Evolutionary conservation across 352 stramenopile species (phyloP).

Genomic region (Globisporangium cystogenes): DNA sequence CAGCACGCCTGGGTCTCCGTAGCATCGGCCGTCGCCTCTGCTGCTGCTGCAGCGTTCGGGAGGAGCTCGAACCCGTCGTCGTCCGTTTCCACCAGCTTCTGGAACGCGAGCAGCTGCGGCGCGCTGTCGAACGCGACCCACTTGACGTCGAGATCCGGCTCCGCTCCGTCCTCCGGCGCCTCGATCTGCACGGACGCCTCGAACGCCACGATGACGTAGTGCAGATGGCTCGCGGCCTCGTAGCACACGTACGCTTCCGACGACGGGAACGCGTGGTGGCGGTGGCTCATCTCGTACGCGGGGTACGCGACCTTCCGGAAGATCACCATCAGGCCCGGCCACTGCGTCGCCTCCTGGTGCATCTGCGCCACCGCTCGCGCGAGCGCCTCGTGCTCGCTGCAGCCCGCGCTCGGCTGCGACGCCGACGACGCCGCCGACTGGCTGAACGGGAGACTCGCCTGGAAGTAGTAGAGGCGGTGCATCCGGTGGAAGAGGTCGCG

Average conservation of each 20-base stretch:
- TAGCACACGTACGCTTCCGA: slow-evolving; percentile 59
- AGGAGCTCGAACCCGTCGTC: slow-evolving; percentile 16
- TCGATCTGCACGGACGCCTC: slow-evolving; percentile 36
- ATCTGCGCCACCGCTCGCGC: slow-evolving; percentile 22
- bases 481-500: slow-evolving; percentile 59
- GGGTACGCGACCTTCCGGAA: slow-evolving; percentile 71
- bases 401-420: not conserved
- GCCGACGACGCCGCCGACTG: not conserved
- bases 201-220: slow-evolving; percentile 36
- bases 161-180: slow-evolving; percentile 16
- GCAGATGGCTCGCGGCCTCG: slow-evolving; percentile 55
- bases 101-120: slow-evolving; percentile 43
- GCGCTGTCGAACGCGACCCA: slow-evolving; percentile 32
- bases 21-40: not conserved
- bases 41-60: not conserved
- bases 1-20: slow-evolving; percentile 14
- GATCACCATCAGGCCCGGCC: slow-evolving; percentile 66
- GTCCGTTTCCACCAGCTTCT: slow-evolving; percentile 28
- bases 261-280: slow-evolving; percentile 33
- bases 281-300: slow-evolving; percentile 29
- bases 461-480: slow-evolving; percentile 73
- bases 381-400: slow-evolving; percentile 18
- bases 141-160: slow-evolving; percentile 44
- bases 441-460: slow-evolving; percentile 26
- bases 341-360: slow-evolving; percentile 42